These are phyloP conservation scores for Fraxinus dipetala DNA, from an alignment of 305 asterid genomes.

Conservation along the genomic window DNA sequence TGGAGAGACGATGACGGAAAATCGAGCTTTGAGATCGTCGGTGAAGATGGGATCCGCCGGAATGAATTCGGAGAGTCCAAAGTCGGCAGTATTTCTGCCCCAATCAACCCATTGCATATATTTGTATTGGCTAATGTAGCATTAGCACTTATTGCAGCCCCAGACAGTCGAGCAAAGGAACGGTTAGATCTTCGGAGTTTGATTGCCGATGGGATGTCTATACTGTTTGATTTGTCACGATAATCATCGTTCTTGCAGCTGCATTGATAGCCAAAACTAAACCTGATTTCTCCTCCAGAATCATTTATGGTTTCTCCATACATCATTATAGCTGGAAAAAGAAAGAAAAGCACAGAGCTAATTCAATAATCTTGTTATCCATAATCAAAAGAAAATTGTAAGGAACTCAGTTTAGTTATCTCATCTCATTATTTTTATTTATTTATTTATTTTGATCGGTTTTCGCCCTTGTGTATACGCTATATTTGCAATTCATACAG, in stretches of 20 bases:
- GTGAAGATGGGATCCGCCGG: conserved; percentile 74
- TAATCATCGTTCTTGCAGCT: conserved; percentile 31
- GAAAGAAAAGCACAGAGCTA: neutral
- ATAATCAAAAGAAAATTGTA: neutral
- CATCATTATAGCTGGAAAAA: conserved; percentile 43
- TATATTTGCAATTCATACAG: neutral
- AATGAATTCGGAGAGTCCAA: conserved; percentile 84
- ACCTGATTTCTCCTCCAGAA: conserved; percentile 61
- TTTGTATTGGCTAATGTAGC: conserved; percentile 91
- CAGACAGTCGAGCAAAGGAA: conserved; percentile 83
- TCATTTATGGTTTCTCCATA: conserved; percentile 40
- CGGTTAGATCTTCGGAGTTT: conserved; percentile 50
- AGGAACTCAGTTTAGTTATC: neutral
- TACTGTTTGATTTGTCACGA: conserved; percentile 42
- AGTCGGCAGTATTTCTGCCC: conserved; percentile 74
- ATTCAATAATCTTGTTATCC: conserved; percentile 11
- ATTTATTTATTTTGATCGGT: neutral
- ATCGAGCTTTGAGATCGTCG: conserved; percentile 58
- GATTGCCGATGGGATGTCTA: conserved; percentile 51
- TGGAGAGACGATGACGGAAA: conserved; percentile 65
- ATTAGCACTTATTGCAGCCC: conserved; percentile 91
- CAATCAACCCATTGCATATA: conserved; percentile 84
- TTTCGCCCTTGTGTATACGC: neutral
- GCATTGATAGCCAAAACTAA: conserved; percentile 85
- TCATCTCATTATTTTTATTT: neutral